Evolutionary conservation across 2,329 filamentous ascomycete species (phyloP), one percentile per base, ranked within the genome.

Genomic region (Aspergillus chevalieri): DNA sequence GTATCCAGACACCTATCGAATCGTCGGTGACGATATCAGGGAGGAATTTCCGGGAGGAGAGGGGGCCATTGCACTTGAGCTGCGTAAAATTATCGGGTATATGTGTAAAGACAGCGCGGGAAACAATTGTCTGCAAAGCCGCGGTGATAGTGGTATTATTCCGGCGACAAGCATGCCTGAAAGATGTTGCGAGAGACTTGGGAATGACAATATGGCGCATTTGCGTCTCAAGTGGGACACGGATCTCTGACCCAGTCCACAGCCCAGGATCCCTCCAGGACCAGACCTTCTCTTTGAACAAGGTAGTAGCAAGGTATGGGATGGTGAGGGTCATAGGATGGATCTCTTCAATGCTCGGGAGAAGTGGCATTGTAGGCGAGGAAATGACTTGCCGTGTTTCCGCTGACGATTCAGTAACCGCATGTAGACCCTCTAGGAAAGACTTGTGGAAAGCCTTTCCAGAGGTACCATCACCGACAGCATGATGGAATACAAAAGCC

Each of bases 401-500:
- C 3, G 48, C 48, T 2, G 49, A n/a, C 3, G 50, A 51, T 34
- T 47, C 50, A 1, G 53, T 22, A 30, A 46, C 30, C 30, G 19
- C 26, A 19, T 62, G 52, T 10, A 78, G 52, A 4, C 69, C 71
- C 4, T 57, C 53, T 4, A 70, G 63, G 34, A 78, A 73, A 0
- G 65, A 61, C 7, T 63, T 56, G 48, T 78, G 75, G 51, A 78
- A 78, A 0, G 71, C 63, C 24, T 74, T 65, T 0, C 71, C 73
- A 0, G 73, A 75, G 7, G 59, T 60, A 1, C 75, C 75, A 54
- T 79, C 76, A 2, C 69, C 70, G 45, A 78, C 62, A 2, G 69
- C 71, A 60, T 78, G 76, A 49, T 79, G 76, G 52, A 66, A 76
- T 8, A 77, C 62, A 59, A 75, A 78, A 2, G 59, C 60, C 1